Evolutionary conservation across 2,329 filamentous ascomycete genomes (phyloP), one percentile per base, ranked within the genome.

Genomic region (Paecilomyces formosus): DNA sequence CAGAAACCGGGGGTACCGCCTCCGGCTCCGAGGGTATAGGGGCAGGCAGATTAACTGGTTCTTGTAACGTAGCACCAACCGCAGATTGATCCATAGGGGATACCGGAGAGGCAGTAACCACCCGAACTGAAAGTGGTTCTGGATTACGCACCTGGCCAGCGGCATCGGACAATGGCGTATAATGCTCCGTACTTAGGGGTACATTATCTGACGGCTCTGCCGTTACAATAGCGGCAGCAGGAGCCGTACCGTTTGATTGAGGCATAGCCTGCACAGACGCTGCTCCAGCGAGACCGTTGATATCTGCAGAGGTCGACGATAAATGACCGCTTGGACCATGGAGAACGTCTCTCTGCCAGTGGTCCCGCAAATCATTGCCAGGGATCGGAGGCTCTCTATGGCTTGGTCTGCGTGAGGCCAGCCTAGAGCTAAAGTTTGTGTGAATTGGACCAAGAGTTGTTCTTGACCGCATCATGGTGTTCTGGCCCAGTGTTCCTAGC

Each of bases 381-480:
- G 58, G 53, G 52, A 55, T 50, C 51, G 61, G 61, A 45, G 65
- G 61, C 5, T 62, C 63, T 31, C 63, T 62, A 52, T 62, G 57
- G 15, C 58, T 61, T 49, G 63, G 64, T 49, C 62, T 56, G 6
- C 63, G 63, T 54, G 60, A 59, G 3, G 60, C 58, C 7, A 63
- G 54, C 26, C 63, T 63, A 2, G 62, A 58, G 11, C 65, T 61
- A 3, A 66, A 63, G n/a, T 72, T 61, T 13, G 65, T 67, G 33
- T 66, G 65, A 22, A 72, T 51, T 55, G 68, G 64, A 22, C 70
- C 69, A 8, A 73, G 53, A 18, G 66, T 64, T 18, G 69, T 66
- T 52, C 66, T 65, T 12, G 65, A 63, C 24, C 68, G 66, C 55
- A 66, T 60, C 9, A 61, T 62, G 49, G 62, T 56, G 35, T 63